Evolutionary conservation across 2,329 filamentous ascomycete genomes (phyloP).

Genomic region (Xylariales sp.): DNA sequence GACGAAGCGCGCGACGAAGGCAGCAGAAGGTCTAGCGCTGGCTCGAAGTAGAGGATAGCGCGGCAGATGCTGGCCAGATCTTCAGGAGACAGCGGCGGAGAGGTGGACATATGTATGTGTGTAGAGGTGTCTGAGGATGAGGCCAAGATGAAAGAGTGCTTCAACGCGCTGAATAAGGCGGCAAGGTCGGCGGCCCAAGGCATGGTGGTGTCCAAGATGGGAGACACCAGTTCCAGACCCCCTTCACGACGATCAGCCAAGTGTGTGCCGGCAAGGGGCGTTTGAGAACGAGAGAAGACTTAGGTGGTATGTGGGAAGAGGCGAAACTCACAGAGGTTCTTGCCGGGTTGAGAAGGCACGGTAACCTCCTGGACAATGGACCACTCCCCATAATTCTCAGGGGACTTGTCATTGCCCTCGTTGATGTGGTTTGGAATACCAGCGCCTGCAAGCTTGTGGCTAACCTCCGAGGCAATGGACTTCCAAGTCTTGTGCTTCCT

Average conservation of each 20-base stretch:
- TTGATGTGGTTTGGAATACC: conserved; percentile 29
- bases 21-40: conserved; percentile 27
- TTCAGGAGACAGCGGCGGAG: conserved; percentile 12
- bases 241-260: too few species aligned
- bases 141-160: conserved; percentile 17
- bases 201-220: conserved; percentile 22
- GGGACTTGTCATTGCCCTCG: conserved; percentile 19
- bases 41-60: conserved; percentile 27
- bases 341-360: conserved; percentile 24
- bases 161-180: conserved; percentile 24
- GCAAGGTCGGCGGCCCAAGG: conserved; percentile 24
- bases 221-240: conserved; percentile 31
- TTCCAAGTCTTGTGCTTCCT: conserved; percentile 27
- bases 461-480: conserved; percentile 28
- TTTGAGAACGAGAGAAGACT: too few species aligned
- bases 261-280: too few species aligned
- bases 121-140: conserved; percentile 27
- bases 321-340: conserved; percentile 23
- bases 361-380: conserved; percentile 32
- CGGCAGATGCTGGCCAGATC: conserved; percentile 26
- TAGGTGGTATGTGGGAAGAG: too few species aligned
- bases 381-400: conserved; percentile 30
- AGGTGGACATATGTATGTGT: conserved; percentile 30
- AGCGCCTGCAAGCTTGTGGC: conserved; percentile 23
- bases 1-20: conserved; percentile 14